Percentiles rank a stretch among this genome's conserved stretches.
Evolutionary conservation across 805 yeast genomes (phyloP).

Genomic region (Wickerhamiella slavikovae): DNA sequence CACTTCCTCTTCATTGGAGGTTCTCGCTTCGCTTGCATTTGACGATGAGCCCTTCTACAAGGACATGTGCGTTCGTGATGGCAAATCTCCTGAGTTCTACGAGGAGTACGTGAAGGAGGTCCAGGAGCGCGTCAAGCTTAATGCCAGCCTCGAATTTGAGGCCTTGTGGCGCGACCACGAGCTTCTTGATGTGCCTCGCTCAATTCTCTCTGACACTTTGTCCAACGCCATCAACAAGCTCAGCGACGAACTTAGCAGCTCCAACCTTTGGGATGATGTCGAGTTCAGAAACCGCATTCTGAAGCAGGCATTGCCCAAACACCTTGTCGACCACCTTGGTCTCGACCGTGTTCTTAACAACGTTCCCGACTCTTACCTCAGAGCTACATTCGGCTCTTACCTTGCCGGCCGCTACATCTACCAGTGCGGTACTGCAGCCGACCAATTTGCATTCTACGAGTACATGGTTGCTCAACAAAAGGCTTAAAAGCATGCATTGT

Average conservation of each 20-base stretch:
- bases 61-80: slow-evolving; percentile 52
- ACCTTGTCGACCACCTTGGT: slow-evolving; percentile 39
- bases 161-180: slow-evolving; percentile 64
- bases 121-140: slow-evolving; percentile 49
- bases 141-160: slow-evolving; percentile 72
- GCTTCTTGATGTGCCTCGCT: slow-evolving; percentile 37
- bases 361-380: slow-evolving; percentile 74
- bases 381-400: slow-evolving; percentile 73
- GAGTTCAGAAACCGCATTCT: slow-evolving; percentile 61
- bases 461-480: slow-evolving; percentile 18
- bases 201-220: slow-evolving; percentile 56
- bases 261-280: slow-evolving; percentile 68
- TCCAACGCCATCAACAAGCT: slow-evolving; percentile 68
- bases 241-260: slow-evolving; percentile 65
- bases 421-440: slow-evolving; percentile 57
- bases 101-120: slow-evolving; percentile 67
- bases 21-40: slow-evolving; percentile 79
- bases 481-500: slow-evolving; percentile 1
- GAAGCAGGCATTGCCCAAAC: slow-evolving; percentile 54
- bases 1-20: slow-evolving; percentile 89
- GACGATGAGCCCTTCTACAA: slow-evolving; percentile 64
- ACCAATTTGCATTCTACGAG: slow-evolving; percentile 33
- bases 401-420: slow-evolving; percentile 74
- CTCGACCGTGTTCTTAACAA: slow-evolving; percentile 46
- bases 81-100: slow-evolving; percentile 50